Base-by-base conservation (phyloP, 192 early-diverging fungal species). In the Entomortierella beljakovae region DNA sequence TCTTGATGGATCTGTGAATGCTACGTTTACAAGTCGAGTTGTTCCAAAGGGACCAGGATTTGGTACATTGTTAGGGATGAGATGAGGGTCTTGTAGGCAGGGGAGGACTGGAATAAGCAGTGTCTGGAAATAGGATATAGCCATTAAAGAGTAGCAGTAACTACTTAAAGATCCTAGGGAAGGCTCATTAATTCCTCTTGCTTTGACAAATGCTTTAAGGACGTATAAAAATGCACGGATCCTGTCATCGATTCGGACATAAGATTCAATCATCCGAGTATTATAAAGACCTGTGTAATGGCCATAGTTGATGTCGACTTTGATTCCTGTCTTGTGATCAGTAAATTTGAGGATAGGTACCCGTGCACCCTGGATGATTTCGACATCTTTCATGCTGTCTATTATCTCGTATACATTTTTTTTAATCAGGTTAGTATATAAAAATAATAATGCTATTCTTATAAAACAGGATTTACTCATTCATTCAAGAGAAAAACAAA, bases 301-400 rank as follows among this genome's bases (percentile, higher is more conserved):
- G 11, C 75, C 75, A 34, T 70, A 79, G 40, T 79, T 79, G 49
- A 79, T 43, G 29, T 79, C 75, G 11, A 79, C 75, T 33, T 61
- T 64, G 57, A 79, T 69, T 22, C 67, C 62, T 3, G 67, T 79
- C 57, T 79, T 79, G 50, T 79, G 75, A 29, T 79, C 75, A 0
- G 67, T 69, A 54, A 79, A 70, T 38, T 70, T 79, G 46, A 79
- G 75, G 31, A 79, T 64, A 16, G 68, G 67, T 3, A 79, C 68
- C 25, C 75, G 54, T 22, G 75, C 68, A 8, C 57, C 62, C 22
- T 54, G 61, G 16, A 79, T 58, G 37, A 70, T 68, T 50, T 79
- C 75, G 18, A 79, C 75, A 34, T 79, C 75, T 51, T 70, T 79
- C 75, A 79, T 79, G 57, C 75, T 79, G 50, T 79, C 75, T 79